Conservation (phyloP, 352 stramenopile species). For the Pythium graminicola region DNA sequence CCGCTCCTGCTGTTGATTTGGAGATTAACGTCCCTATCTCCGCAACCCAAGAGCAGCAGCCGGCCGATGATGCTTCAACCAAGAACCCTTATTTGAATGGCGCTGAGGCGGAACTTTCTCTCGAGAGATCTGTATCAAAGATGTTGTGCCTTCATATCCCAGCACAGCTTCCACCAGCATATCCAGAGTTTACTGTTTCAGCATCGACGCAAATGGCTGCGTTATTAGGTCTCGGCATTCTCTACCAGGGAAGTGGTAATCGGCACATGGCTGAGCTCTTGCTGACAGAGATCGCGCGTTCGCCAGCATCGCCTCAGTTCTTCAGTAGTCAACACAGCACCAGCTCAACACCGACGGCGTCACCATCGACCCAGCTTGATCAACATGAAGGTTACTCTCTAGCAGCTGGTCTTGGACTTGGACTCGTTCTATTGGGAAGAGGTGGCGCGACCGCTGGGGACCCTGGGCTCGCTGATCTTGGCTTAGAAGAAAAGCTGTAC, state of each 20-base stretch:
- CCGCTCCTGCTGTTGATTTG: conserved; percentile 12
- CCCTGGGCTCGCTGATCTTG: conserved; percentile 91
- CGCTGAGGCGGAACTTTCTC: conserved; percentile 45
- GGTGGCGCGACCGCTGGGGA: conserved; percentile 59
- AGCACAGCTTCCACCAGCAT: conserved; percentile 91
- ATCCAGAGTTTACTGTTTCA: conserved; percentile 94
- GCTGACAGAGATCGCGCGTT: conserved; percentile 93
- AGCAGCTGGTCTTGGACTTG: conserved; percentile 89
- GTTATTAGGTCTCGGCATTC: conserved; percentile 92
- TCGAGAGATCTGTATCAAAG: conserved; percentile 92
- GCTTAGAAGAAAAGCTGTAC: conserved; percentile 96
- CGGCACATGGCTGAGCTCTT: conserved; percentile 97
- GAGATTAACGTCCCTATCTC: conserved; percentile 12
- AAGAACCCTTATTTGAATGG: conserved; percentile 33
- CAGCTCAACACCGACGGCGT: conserved; percentile 18
- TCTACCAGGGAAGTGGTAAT: conserved; percentile 95
- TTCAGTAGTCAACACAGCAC: conserved; percentile 24
- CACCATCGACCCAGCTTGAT: conserved; percentile 57
- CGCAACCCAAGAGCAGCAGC: conserved; percentile 2
- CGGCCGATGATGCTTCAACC: conserved; percentile 7
- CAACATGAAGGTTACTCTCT: conserved; percentile 94
- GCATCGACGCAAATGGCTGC: conserved; percentile 92
- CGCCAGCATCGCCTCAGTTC: conserved; percentile 68
- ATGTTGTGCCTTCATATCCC: conserved; percentile 98
- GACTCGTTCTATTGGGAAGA: conserved; percentile 92